These are phyloP conservation scores for Rhizopogon roseolus DNA, from an alignment of 768 basidiomycete genomes.

Conservation along the genomic window DNA sequence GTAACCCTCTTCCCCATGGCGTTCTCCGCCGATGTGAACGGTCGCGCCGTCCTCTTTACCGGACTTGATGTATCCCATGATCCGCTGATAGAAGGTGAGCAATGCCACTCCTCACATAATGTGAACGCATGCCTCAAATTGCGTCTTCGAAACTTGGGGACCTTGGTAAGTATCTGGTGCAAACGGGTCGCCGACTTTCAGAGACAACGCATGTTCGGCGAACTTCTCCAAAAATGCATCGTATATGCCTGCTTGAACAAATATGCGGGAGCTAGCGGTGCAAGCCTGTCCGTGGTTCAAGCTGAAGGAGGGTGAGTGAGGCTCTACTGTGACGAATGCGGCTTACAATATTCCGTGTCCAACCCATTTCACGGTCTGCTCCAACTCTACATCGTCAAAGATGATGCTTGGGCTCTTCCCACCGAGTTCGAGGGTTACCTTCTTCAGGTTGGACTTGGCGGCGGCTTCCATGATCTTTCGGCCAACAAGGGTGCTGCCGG, in stretches of 20 bases:
- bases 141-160: constrained; percentile 43
- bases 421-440: constrained; percentile 69
- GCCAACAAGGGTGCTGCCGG: constrained; percentile 63
- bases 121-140: constrained; percentile 31
- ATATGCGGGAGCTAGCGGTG: constrained; percentile 52
- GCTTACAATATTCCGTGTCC: constrained; percentile 55
- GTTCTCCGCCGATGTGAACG: constrained; percentile 50
- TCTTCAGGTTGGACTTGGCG: constrained; percentile 62
- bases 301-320: constrained; percentile 7
- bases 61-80: constrained; percentile 57
- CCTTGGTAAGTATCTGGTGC: constrained; percentile 36
- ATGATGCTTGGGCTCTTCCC: constrained; percentile 63
- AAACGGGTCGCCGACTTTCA: constrained; percentile 44
- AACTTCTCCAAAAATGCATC: constrained; percentile 49
- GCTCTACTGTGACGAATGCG: not conserved
- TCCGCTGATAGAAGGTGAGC: constrained; percentile 32
- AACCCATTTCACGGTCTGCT: constrained; percentile 54
- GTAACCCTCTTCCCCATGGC: constrained; percentile 52
- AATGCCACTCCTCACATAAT: too few relatives aligned
- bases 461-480: constrained; percentile 61
- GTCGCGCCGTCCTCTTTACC: constrained; percentile 59
- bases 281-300: constrained; percentile 43
- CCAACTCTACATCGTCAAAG: constrained; percentile 57
- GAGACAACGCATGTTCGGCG: constrained; percentile 25
- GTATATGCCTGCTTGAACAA: constrained; percentile 53